These are phyloP conservation scores for Medicago lupulina DNA, from an alignment of 306 rosid genomes.

Conservation along the genomic window DNA sequence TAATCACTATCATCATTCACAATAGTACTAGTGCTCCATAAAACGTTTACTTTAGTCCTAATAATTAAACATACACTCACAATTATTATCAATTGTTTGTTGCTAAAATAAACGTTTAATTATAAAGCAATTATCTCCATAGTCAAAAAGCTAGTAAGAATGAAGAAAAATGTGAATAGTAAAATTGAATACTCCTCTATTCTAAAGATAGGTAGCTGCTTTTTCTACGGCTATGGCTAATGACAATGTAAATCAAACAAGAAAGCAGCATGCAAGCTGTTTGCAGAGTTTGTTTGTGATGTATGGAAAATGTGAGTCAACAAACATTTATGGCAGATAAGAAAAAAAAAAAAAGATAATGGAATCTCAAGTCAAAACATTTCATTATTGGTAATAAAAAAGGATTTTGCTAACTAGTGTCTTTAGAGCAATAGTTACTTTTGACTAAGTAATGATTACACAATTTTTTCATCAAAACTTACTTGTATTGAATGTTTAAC, in stretches of 20 bases:
- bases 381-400: too few relatives aligned
- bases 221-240: background rate
- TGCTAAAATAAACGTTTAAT: too few relatives aligned
- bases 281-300: slow-evolving; percentile 2
- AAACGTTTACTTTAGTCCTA: background rate
- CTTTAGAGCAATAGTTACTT: too few relatives aligned
- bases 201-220: background rate
- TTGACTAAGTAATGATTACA: too few relatives aligned
- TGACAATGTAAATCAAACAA: background rate
- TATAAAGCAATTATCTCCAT: too few relatives aligned
- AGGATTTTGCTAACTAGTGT: too few relatives aligned
- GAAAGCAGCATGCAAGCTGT: background rate
- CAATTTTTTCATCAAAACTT: too few relatives aligned
- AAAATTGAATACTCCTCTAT: too few relatives aligned
- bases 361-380: background rate
- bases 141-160: too few relatives aligned
- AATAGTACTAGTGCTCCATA: background rate
- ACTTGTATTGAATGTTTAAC: too few relatives aligned
- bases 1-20: background rate
- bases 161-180: background rate
- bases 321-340: background rate
- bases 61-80: too few relatives aligned
- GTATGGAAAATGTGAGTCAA: background rate
- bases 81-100: too few relatives aligned
- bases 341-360: background rate